Evolutionary conservation across 805 yeast species (phyloP).

Genomic region (Zygosaccharomyces pseudorouxii): DNA sequence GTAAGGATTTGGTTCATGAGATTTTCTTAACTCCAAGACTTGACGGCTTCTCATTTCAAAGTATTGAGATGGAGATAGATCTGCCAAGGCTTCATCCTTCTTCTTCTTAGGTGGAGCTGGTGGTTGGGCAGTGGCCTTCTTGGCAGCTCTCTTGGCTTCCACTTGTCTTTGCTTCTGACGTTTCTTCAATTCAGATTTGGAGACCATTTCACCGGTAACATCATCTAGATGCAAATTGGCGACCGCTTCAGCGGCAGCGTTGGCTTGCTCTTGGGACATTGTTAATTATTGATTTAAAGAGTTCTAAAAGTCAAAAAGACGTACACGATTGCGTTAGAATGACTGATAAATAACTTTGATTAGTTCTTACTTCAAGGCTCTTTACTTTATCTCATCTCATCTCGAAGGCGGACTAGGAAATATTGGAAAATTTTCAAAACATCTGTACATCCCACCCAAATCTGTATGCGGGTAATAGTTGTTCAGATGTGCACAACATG

Average conservation of each 20-base stretch:
- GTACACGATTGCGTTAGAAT: too few species aligned
- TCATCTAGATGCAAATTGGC: conserved; percentile 82
- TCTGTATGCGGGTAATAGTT: neutral
- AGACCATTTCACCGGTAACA: conserved; percentile 92
- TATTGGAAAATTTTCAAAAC: conserved; percentile 6
- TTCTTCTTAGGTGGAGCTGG: conserved; percentile 47
- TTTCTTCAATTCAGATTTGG: conserved; percentile 93
- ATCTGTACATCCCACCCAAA: neutral
- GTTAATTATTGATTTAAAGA: conserved; percentile 5
- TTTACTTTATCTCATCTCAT: conserved; percentile 1
- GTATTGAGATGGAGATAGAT: conserved; percentile 91
- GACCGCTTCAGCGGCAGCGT: conserved; percentile 66
- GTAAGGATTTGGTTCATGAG: conserved; percentile 78
- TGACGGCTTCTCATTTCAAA: conserved; percentile 90
- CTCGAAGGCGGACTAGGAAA: neutral
- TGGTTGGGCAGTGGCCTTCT: conserved; percentile 58
- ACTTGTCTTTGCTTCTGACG: conserved; percentile 84
- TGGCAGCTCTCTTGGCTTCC: conserved; percentile 88
- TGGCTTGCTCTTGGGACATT: conserved; percentile 41
- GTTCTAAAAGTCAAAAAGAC: neutral
- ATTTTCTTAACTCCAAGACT: conserved; percentile 68
- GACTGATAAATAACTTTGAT: neutral
- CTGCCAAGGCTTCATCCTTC: conserved; percentile 61
- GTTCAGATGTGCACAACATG: neutral
- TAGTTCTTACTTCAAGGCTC: neutral